Percentiles rank a stretch among this genome's conserved stretches.
These are phyloP conservation scores for Termitomyces bulborhizus DNA, from an alignment of 768 basidiomycete genomes.

Conservation along the genomic window DNA sequence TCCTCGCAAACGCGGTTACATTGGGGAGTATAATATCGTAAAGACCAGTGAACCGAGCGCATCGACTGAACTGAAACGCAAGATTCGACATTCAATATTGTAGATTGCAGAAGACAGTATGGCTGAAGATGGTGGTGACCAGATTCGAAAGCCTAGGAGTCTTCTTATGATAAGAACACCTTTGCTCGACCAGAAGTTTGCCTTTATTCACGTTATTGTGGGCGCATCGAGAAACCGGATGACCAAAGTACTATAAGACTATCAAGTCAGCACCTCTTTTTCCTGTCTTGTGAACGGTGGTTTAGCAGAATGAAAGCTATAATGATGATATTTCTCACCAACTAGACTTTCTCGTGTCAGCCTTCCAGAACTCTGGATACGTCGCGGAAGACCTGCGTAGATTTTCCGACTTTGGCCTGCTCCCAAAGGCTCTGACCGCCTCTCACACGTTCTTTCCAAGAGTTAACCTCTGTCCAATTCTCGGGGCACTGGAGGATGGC, in stretches of 20 bases:
- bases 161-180: too few species aligned
- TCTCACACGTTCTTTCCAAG: slow-evolving; percentile 10
- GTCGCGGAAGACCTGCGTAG: slow-evolving; percentile 4
- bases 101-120: too few species aligned
- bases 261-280: neutral
- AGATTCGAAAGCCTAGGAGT: too few species aligned
- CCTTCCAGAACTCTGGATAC: neutral
- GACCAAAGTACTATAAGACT: too few species aligned
- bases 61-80: too few species aligned
- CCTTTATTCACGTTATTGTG: too few species aligned
- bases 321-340: neutral
- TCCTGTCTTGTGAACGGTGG: neutral
- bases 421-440: slow-evolving; percentile 13
- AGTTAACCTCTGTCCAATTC: slow-evolving; percentile 7
- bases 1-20: too few species aligned
- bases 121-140: too few species aligned
- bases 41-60: too few species aligned
- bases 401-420: slow-evolving; percentile 6
- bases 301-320: neutral
- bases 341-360: neutral
- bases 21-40: too few species aligned
- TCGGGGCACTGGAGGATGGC: slow-evolving; percentile 9
- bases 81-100: too few species aligned
- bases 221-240: neutral
- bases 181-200: too few species aligned